Evolutionary conservation across 768 basidiomycete genomes (phyloP).

Genomic region (Gymnopilus junonius): DNA sequence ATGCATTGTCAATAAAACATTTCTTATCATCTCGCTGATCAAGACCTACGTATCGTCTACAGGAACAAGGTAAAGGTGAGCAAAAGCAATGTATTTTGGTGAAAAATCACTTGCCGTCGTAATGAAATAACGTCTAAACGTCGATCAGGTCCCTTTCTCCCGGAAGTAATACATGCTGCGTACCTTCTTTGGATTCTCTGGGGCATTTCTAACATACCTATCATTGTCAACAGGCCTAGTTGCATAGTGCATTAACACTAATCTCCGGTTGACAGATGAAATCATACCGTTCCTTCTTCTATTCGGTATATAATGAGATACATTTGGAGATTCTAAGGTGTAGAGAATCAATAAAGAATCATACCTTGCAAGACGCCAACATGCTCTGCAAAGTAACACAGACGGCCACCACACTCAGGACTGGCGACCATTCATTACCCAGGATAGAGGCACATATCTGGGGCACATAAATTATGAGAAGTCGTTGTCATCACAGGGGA

Average conservation of each 20-base stretch:
- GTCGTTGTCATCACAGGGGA: neutral
- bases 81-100: conserved; percentile 24
- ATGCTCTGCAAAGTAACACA: conserved; percentile 91
- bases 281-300: conserved; percentile 41
- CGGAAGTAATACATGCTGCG: conserved; percentile 18
- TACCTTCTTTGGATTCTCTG: conserved; percentile 88
- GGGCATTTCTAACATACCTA: conserved; percentile 76
- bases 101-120: conserved; percentile 61
- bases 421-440: conserved; percentile 89
- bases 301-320: neutral
- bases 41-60: conserved; percentile 65
- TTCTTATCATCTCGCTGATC: neutral
- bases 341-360: conserved; percentile 2
- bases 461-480: neutral
- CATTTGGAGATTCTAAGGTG: neutral
- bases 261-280: neutral
- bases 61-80: conserved; percentile 13
- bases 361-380: conserved; percentile 90
- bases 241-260: conserved; percentile 7
- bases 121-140: conserved; percentile 75
- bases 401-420: conserved; percentile 80
- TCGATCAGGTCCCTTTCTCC: conserved; percentile 2
- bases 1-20: neutral
- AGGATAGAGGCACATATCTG: conserved; percentile 92
- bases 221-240: conserved; percentile 82